Evolutionary conservation across 2,329 filamentous ascomycete species (phyloP), one percentile per base, ranked within the genome.

Genomic region (Simplicillium sp.): DNA sequence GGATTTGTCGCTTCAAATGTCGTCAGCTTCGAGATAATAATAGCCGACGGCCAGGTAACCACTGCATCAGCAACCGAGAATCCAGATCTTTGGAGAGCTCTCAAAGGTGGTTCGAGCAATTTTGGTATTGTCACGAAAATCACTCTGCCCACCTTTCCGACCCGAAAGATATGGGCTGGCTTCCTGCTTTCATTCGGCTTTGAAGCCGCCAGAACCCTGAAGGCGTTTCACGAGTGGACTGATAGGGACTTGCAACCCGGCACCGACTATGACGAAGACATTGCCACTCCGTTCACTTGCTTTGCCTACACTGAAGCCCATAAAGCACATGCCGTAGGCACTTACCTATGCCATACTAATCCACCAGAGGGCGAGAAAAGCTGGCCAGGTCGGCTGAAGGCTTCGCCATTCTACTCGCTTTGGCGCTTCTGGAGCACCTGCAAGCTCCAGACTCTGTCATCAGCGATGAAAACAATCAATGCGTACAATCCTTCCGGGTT

Each of bases 51-150:
- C 4, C 36, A 43, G 0, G 56, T 70, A 25, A 48, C 67, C 13
- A 60, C 59, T 14, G 66, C 61, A 5, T 63, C 59, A 16, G 46
- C 44, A 2, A 36, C 48, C 0, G 37, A 54, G 3, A 55, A 69
- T 35, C 3, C 16, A 3, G 36, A 37, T 25, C 56, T 72, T 2
- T 71, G 54, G 48, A 57, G 54, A 39, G 67, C 67, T 2, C 54
- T 70, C 1, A 63, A 66, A 38, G 68, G 68, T 9, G 68, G 68
- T 12, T 55, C 57, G 13, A 63, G 57, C 48, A 72, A 70, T 46
- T 65, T 67, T 37, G 66, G 65, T 37, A 54, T 62, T 34, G 54
- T 58, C 1, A 54, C 61, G n/a, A 39, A 42, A n/a, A 56, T 60
- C 50, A 54, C 20, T 11, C 38, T 62, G n/a, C 39, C 50, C 17